Conservation (phyloP, 2,329 filamentous ascomycete species). For the Hymenoscyphus repandus region DNA sequence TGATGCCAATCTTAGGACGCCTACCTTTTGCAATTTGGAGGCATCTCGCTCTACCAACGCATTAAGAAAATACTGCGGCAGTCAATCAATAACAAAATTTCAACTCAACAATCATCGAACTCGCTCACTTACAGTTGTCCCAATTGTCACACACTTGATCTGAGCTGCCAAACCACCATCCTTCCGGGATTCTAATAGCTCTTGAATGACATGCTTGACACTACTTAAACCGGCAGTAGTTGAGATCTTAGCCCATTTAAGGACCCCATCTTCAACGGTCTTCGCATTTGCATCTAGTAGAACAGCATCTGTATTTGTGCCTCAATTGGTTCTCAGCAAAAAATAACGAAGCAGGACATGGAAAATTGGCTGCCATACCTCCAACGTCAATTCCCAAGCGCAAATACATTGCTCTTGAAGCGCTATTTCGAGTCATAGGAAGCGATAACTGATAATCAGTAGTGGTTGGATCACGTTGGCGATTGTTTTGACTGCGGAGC, state of each 20-base stretch:
- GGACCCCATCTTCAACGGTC: neutral
- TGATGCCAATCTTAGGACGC: slow-evolving; percentile 42
- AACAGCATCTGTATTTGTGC: neutral
- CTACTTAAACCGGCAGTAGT: neutral
- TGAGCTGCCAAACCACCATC: neutral
- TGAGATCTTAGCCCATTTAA: neutral
- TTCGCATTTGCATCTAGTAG: neutral
- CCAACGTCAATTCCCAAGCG: too few species aligned
- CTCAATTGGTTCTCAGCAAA: neutral
- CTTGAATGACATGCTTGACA: neutral
- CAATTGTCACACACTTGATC: neutral
- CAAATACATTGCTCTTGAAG: too few species aligned
- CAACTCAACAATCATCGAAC: neutral
- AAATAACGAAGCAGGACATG: too few species aligned
- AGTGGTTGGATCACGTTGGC: too few species aligned
- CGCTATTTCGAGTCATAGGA: too few species aligned
- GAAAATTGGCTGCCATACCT: too few species aligned
- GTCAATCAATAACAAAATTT: neutral
- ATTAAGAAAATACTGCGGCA: neutral
- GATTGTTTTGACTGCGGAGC: too few species aligned
- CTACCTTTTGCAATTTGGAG: slow-evolving; percentile 36
- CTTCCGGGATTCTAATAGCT: neutral
- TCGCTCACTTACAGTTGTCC: neutral
- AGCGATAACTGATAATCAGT: too few species aligned
- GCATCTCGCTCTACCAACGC: slow-evolving; percentile 4